Conservation (phyloP, 805 yeast species). For the Tetrapisispora iriomotensis region DNA sequence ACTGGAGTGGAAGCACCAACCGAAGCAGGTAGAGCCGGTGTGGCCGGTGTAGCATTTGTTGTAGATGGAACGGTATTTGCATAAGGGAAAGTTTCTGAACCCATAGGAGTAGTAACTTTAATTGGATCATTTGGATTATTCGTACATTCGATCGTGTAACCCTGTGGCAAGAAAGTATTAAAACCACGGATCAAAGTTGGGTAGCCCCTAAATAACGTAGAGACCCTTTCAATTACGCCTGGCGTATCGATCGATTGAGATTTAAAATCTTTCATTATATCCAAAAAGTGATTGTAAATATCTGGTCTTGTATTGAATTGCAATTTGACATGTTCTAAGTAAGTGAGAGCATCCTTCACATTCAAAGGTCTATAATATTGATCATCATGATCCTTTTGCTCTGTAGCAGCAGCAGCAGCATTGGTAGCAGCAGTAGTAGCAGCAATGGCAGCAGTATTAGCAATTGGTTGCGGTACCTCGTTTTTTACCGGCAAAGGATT, state of each 20-base stretch:
- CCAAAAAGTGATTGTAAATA: conserved; percentile 90
- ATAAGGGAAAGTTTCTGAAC: conserved; percentile 35
- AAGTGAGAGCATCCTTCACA: conserved; percentile 91
- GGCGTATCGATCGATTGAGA: conserved; percentile 95
- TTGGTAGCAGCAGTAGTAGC: conserved; percentile 4
- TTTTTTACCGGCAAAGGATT: conserved; percentile 19
- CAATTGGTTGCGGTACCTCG: conserved; percentile 7
- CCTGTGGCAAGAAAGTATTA: conserved; percentile 95
- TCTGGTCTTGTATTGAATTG: conserved; percentile 91
- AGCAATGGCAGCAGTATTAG: background rate
- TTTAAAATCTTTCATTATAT: conserved; percentile 98
- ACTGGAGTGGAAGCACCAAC: background rate
- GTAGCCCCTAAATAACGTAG: conserved; percentile 83
- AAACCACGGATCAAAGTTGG: conserved; percentile 93
- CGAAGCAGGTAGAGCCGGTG: background rate
- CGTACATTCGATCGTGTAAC: conserved; percentile 88
- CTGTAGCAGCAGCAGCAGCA: conserved; percentile 13
- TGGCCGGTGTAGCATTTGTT: background rate
- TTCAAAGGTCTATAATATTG: conserved; percentile 65
- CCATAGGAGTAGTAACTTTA: conserved; percentile 91
- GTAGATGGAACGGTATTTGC: background rate
- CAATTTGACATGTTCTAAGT: conserved; percentile 88
- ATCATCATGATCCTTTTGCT: conserved; percentile 12
- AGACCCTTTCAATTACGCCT: conserved; percentile 94
- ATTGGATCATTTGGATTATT: conserved; percentile 84